Evolutionary conservation across 345 rosid genomes (phyloP), one percentile per base, ranked within the genome.

Genomic region (Syzygium aromaticum): DNA sequence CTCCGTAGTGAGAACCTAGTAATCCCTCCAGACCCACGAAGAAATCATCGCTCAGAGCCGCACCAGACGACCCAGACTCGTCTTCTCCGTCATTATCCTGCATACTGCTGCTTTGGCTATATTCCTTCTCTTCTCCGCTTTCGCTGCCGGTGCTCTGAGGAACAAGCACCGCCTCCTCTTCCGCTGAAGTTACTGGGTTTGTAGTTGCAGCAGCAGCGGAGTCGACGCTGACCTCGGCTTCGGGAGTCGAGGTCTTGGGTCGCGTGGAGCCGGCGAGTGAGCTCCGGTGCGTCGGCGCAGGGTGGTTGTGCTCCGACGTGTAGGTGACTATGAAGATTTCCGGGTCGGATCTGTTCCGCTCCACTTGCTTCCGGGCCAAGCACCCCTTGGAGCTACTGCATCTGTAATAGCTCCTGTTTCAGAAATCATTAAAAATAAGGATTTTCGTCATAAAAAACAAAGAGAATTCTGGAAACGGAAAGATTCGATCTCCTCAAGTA

Each of bases 341-440:
- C 86, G 99, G 98, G 89, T 96, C 94, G 91, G 98, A 94, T 95
- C 98, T 95, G 92, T 95, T 93, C 86, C 98, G 92, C 93, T 97
- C 99, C 91, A 95, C 98, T 92, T 97, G 99, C 90, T 97, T 96
- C 52, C 99, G 92, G 87, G 99, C 99, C 89, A 96, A 92, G 90
- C 98, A 96, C 14, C 97, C 98, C 87, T 97, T 96, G 67, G 98
- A 97, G 67, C 95, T 97, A 89, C 98, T 96, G 88, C 99, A 96
- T 93, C 94, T 94, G 93, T 96, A 96, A 88, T 97, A 94, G 14
- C 97, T 96, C 92, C 98, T 97, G 97, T 86, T 54, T 54, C 63
- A 5, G 12, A 49, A 52, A 89, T 86, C 40, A 86, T 67, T 2
- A 33, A 38, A 86, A 63, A 86, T 59, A 28, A 86, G 84, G 38